Base-by-base conservation (phyloP, 2,329 filamentous ascomycete genomes). In the Sarocladium kiliense region DNA sequence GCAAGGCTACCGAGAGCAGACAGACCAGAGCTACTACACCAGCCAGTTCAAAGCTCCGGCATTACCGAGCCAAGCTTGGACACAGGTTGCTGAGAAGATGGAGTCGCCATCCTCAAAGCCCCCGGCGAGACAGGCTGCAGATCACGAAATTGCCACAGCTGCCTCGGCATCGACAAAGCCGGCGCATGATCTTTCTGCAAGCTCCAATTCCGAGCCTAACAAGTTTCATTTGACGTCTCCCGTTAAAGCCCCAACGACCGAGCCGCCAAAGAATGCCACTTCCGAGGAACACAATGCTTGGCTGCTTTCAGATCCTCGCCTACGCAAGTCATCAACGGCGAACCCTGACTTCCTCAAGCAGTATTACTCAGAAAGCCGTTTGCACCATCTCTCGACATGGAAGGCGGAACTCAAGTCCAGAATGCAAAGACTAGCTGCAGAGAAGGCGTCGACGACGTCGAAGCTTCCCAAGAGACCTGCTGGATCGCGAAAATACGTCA, bases 381-480 rank as follows among this genome's bases (percentile, higher is more conserved):
- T 99, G 19, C 95, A 99, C 69, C 94, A 99, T 66, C 75, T 99
- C 0, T 97, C 93, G 0, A 91, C 90, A 1, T 97, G 94, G 95
- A 99, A 97, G 75, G 89, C 93, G 1, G 89, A 96, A 57, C 74
- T 99, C 3, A 99, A 97, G 69, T 86, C 91, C 0, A 86, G 88
- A 63, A 85, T 99, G 66, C 93, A 97, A 70, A 84, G 81, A 7
- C 75, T 96, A 55, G 86, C 92, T 9, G 81, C 82, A 1, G 88
- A 95, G 61, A 90, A 86, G 64, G 71, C 73, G 0, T 61, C 76
- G 2, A 71, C 79, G 66, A 62, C 67, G 59, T 5, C 74, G 61
- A 76, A 85, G 63, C 77, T 78, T 41, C 77, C 78, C 18, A 57
- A 53, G 25, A 75, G 50, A n/a, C 14, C 32, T 10, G 18, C 80